phyloP scores from a whole-genome alignment of 768 basidiomycete genomes.

The Mrakia frigida region DNA sequence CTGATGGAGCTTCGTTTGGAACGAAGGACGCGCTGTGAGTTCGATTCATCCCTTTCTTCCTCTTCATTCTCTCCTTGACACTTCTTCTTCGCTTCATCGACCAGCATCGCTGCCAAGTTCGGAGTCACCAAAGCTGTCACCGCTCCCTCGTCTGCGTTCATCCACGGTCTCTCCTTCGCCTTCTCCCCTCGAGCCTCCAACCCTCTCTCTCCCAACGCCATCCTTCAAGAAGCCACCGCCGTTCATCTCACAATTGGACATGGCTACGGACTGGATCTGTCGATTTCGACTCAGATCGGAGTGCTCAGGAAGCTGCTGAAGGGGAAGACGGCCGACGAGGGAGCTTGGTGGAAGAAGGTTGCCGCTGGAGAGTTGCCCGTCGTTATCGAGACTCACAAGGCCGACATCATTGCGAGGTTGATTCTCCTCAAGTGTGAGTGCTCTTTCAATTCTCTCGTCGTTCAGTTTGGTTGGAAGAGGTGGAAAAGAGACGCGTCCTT shows the following conservation, averaged over 20 bases:
- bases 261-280: slow-evolving; percentile 37
- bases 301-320: slow-evolving; percentile 21
- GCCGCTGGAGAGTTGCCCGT: slow-evolving; percentile 54
- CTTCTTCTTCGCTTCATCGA: neutral
- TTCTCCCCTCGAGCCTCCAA: slow-evolving; percentile 60
- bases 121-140: slow-evolving; percentile 69
- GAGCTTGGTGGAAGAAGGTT: slow-evolving; percentile 25
- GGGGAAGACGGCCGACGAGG: slow-evolving; percentile 19
- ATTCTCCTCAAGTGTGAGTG: slow-evolving; percentile 56
- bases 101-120: slow-evolving; percentile 66
- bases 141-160: slow-evolving; percentile 54
- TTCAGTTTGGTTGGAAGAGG: neutral
- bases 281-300: slow-evolving; percentile 58
- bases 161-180: slow-evolving; percentile 60
- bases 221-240: slow-evolving; percentile 60
- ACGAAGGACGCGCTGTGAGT: slow-evolving; percentile 64
- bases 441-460: neutral
- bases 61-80: neutral
- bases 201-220: slow-evolving; percentile 58
- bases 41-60: neutral
- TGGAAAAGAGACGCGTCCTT: neutral
- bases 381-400: slow-evolving; percentile 61
- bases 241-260: slow-evolving; percentile 62
- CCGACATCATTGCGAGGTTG: slow-evolving; percentile 64
- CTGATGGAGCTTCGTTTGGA: slow-evolving; percentile 67